phyloP scores from a whole-genome alignment of 345 rosid species.

The thale cress (Arabidopsis thaliana) region DNA sequence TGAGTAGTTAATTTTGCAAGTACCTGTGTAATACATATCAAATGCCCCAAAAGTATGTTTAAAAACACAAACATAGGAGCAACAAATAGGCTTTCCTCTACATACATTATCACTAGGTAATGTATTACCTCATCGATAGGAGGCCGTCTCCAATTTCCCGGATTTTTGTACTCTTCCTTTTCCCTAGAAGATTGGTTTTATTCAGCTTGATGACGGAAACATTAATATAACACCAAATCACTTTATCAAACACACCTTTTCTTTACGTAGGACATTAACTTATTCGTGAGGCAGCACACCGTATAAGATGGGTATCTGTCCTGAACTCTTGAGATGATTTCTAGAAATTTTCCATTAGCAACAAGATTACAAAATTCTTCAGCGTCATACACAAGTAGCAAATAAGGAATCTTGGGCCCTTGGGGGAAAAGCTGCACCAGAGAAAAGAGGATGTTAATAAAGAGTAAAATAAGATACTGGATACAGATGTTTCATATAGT shows the following conservation, averaged over 20 bases:
- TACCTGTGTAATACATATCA: slow-evolving; percentile 54
- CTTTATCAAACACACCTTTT: slow-evolving; percentile 60
- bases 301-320: slow-evolving; percentile 75
- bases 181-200: slow-evolving; percentile 59
- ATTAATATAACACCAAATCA: slow-evolving; percentile 10
- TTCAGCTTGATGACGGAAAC: slow-evolving; percentile 13
- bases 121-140: slow-evolving; percentile 79
- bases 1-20: slow-evolving; percentile 79
- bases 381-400: slow-evolving; percentile 71
- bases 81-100: not conserved
- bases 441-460: slow-evolving; percentile 34
- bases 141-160: slow-evolving; percentile 73
- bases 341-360: slow-evolving; percentile 55
- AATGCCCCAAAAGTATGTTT: not conserved
- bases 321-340: slow-evolving; percentile 64
- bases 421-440: slow-evolving; percentile 62
- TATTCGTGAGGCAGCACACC: slow-evolving; percentile 89
- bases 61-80: not conserved
- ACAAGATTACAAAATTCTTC: slow-evolving; percentile 87
- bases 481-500: not conserved
- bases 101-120: slow-evolving; percentile 20
- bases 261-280: slow-evolving; percentile 73
- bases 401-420: slow-evolving; percentile 59
- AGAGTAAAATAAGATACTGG: slow-evolving; percentile 6
- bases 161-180: slow-evolving; percentile 79